Base-by-base conservation (phyloP, 106 monocot species). In the Narthecium ossifragum region DNA sequence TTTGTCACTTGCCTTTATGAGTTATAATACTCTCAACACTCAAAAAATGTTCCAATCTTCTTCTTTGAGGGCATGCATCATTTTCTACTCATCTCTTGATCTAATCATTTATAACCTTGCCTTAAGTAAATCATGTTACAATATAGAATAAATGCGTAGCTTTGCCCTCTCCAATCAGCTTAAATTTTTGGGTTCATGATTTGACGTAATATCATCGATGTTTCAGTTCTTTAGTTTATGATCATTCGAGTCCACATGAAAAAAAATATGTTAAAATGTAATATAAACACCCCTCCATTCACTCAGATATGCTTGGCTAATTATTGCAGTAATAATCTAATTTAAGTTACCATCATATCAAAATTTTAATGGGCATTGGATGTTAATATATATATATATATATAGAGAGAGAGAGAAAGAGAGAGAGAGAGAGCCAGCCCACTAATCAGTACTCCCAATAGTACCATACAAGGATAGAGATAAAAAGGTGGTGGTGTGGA, bases 381-480 rank as follows among this genome's bases (percentile, higher is more conserved):
- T 6, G 12, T 6, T 1, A n/a, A 18, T 17, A 6, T 47, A 18
- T 47, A 18, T 47, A 20, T 20, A 6, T 1, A 17, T 47, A 47
- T 8, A 8, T 2, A 46, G 17, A 3, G 7, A 2, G 6, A 17
- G 7, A 46, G 6, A 17, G 17, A 46, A 2, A 57, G 32, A 18
- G 57, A 21, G 7, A 20, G 22, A 34, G 3, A 22, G 8, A 2
- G 9, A 5, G 7, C 36, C 36, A 9, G 8, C 23, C 2, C 0
- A 33, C 34, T 21, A 20, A 14, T 15, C 26, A 26, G 11, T 18
- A 39, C 11, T 24, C 39, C 4, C 12, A 15, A 59, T 14, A 24
- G 29, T 17, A 53, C 29, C 27, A 40, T 59, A 26, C 59, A 59
- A 38, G 22, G 14, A 31, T 25, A 20, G 61, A 31, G 41, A 61